Percentiles rank a stretch among this genome's conserved stretches.
phyloP scores from a whole-genome alignment of 805 yeast genomes.

The Saccharomycopsis microspora region DNA sequence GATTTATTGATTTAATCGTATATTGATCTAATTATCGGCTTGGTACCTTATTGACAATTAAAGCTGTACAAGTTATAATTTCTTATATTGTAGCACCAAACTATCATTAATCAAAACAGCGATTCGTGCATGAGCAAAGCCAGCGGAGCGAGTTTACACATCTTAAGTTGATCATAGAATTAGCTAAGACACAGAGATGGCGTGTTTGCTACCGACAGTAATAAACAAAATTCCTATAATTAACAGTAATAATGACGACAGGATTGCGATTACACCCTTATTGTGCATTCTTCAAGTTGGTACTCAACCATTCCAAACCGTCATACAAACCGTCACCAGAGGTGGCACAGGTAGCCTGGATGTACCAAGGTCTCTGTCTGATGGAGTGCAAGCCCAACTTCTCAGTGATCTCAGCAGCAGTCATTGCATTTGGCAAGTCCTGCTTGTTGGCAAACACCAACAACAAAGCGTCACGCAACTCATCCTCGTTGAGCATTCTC shows the following conservation, averaged over 20 bases:
- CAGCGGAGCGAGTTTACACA: too few relatives aligned
- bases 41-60: too few relatives aligned
- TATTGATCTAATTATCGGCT: too few relatives aligned
- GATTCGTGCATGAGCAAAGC: too few relatives aligned
- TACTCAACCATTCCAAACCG: conserved; percentile 95
- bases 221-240: conserved; percentile 4
- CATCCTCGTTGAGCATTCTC: conserved; percentile 97
- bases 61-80: too few relatives aligned
- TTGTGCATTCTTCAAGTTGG: conserved; percentile 69
- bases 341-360: conserved; percentile 98
- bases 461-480: conserved; percentile 90
- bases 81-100: too few relatives aligned
- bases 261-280: conserved; percentile 17
- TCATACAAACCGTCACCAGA: conserved; percentile 98
- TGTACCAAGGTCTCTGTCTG: conserved; percentile 99
- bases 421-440: conserved; percentile 98
- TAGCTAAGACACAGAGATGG: not conserved
- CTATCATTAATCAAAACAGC: too few relatives aligned
- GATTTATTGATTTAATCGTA: too few relatives aligned
- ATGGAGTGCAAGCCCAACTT: conserved; percentile 93
- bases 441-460: conserved; percentile 97
- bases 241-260: not conserved
- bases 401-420: conserved; percentile 96
- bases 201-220: conserved; percentile 2
- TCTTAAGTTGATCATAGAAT: not conserved